phyloP scores from a whole-genome alignment of 2,329 filamentous ascomycete species.

The Aspergillus phoenicis region DNA sequence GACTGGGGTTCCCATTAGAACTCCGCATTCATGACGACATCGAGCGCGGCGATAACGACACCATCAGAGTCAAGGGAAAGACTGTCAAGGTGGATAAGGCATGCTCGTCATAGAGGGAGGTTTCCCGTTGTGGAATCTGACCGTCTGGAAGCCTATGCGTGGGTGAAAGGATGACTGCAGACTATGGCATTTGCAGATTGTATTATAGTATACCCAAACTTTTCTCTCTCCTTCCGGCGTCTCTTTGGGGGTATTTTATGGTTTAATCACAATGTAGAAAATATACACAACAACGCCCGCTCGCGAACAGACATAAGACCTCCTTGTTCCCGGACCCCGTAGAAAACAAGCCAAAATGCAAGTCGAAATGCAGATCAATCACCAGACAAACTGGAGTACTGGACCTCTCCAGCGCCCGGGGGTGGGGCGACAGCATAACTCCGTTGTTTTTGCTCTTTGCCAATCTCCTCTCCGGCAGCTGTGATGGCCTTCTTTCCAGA shows the following conservation, averaged over 20 bases:
- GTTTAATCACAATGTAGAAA: constrained; percentile 30
- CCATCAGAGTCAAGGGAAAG: constrained; percentile 65
- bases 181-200: constrained; percentile 26
- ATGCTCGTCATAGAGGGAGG: constrained; percentile 37
- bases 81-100: constrained; percentile 46
- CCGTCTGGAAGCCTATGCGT: background rate
- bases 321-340: constrained; percentile 29
- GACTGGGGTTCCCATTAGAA: constrained; percentile 53
- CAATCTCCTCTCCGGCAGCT: constrained; percentile 46
- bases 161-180: constrained; percentile 11
- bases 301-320: constrained; percentile 32
- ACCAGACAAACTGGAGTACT: constrained; percentile 83
- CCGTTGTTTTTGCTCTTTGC: constrained; percentile 39
- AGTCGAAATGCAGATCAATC: constrained; percentile 55
- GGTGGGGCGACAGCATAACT: constrained; percentile 68
- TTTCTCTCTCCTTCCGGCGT: constrained; percentile 36
- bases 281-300: constrained; percentile 38
- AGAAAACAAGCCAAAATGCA: constrained; percentile 12
- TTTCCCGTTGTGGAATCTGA: no score
- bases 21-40: constrained; percentile 88
- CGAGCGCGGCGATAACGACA: constrained; percentile 91
- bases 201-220: constrained; percentile 45
- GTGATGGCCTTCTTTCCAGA: constrained; percentile 36
- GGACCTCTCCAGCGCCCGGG: constrained; percentile 74
- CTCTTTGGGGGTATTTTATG: constrained; percentile 33